Conservation (phyloP, 2,329 filamentous ascomycete genomes). For the Aaosphaeria pasadenensis region DNA sequence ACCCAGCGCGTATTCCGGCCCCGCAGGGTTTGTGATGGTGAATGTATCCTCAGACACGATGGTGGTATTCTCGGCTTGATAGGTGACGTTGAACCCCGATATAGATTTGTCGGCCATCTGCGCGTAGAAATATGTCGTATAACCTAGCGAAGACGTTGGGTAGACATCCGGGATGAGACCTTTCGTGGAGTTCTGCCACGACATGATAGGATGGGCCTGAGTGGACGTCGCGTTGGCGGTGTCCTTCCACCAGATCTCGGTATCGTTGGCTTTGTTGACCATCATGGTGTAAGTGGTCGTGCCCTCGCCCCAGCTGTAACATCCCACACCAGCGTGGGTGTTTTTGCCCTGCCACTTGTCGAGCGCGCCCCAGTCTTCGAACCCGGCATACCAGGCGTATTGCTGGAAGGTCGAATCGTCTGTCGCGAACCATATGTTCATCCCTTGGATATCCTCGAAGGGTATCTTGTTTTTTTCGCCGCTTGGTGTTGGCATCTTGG, state of each 20-base stretch:
- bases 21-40: conserved; percentile 25
- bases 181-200: conserved; percentile 30
- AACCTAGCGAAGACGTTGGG: conserved; percentile 40
- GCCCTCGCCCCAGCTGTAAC: conserved; percentile 42
- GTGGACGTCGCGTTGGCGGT: conserved; percentile 32
- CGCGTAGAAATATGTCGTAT: conserved; percentile 43
- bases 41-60: conserved; percentile 28
- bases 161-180: conserved; percentile 35
- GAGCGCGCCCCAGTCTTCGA: conserved; percentile 35
- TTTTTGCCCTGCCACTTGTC: conserved; percentile 39
- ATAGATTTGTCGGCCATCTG: conserved; percentile 36
- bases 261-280: conserved; percentile 36
- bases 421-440: conserved; percentile 46
- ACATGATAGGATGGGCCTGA: conserved; percentile 38
- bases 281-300: conserved; percentile 44
- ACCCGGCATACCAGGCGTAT: conserved; percentile 40
- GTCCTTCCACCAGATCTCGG: conserved; percentile 47
- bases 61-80: conserved; percentile 38
- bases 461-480: conserved; percentile 20
- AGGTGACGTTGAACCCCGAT: conserved; percentile 40
- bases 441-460: conserved; percentile 32
- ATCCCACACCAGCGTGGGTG: conserved; percentile 44
- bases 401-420: conserved; percentile 40
- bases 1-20: conserved; percentile 27
- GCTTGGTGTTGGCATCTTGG: conserved; percentile 32